A percentile compares a stretch with the other conserved stretches of the same genome.
These are phyloP conservation scores for Penicillium vulpinum DNA, from an alignment of 2,329 filamentous ascomycete species.

Conservation along the genomic window DNA sequence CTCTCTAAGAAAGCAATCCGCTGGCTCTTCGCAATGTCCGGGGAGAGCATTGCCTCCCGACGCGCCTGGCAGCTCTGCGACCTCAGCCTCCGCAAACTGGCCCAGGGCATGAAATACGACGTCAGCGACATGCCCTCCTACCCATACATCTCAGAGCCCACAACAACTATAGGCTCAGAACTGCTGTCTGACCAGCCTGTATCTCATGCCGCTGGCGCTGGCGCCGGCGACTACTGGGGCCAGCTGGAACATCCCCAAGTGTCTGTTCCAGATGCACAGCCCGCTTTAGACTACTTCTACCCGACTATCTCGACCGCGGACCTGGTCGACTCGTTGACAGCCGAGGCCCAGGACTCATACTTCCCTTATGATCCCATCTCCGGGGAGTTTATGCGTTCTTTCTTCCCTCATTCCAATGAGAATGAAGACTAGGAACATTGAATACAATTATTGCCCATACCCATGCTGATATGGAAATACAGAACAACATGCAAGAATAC, in stretches of 20 bases:
- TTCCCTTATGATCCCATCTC: conserved; percentile 44
- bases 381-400: conserved; percentile 42
- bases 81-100: conserved; percentile 35
- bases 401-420: conserved; percentile 34
- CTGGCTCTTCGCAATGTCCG: conserved; percentile 46
- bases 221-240: conserved; percentile 11
- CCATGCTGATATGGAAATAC: neutral
- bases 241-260: conserved; percentile 7
- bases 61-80: conserved; percentile 48
- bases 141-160: conserved; percentile 18
- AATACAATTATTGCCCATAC: neutral
- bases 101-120: conserved; percentile 38
- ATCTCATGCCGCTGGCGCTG: neutral
- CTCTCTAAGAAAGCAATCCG: conserved; percentile 44
- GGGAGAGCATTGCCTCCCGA: conserved; percentile 40
- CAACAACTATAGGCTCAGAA: conserved; percentile 8
- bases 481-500: neutral
- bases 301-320: conserved; percentile 12
- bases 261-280: conserved; percentile 3
- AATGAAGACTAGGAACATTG: conserved; percentile 28
- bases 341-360: conserved; percentile 27
- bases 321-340: conserved; percentile 6
- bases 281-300: conserved; percentile 11
- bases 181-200: neutral
- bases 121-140: conserved; percentile 35